Evolutionary conservation across 2,329 filamentous ascomycete genomes (phyloP), one percentile per base, ranked within the genome.

Genomic region (Rutstroemia sp.): DNA sequence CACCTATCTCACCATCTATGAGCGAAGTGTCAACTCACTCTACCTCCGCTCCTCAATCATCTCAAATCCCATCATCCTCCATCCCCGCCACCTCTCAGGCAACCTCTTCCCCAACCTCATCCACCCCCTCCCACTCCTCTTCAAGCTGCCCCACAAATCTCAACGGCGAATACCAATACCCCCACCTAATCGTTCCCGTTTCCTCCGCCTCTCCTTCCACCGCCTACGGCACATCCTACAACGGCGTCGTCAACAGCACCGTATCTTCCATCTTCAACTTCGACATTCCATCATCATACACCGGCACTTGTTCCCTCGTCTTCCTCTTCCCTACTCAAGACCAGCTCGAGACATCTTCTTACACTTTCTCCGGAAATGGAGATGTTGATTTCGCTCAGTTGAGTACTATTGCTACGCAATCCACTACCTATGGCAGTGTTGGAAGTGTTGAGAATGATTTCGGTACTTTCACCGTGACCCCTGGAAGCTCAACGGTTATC

Each of bases 241-340:
- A 79, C 60, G 83, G 82, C 53, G 75, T 76, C 10, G 73, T 86
- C 39, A 79, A 78, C 12, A 69, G 74, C 17, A 74, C 72, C 55
- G 69, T 79, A 49, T 79, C 78, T 9, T 78, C 79, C 12, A 78
- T 87, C 65, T 88, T 85, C 78, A 86, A 86, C 73, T 88, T 88
- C 71, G 82, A 86, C 65, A 79, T 88, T 45, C 80, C 79, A 1
- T 60, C 69, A 4, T 69, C 71, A 5, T 76, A 81, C 63, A 63
- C 73, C 8, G 45, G 38, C 12, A 80, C 72, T 6, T 89, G 85
- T 73, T 78, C 76, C 55, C 73, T 88, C 8, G 73, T 83, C 56
- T 88, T 88, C 78, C 73, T 86, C 46, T 80, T 87, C 71, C 85
- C 86, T 10, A 62, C 73, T 51, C 69, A 80, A 59, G 64, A 73